A percentile compares a stretch with the other conserved stretches of the same genome.
Conservation (phyloP, 2,329 filamentous ascomycete species). For the Lasiodiplodia sp. region DNA sequence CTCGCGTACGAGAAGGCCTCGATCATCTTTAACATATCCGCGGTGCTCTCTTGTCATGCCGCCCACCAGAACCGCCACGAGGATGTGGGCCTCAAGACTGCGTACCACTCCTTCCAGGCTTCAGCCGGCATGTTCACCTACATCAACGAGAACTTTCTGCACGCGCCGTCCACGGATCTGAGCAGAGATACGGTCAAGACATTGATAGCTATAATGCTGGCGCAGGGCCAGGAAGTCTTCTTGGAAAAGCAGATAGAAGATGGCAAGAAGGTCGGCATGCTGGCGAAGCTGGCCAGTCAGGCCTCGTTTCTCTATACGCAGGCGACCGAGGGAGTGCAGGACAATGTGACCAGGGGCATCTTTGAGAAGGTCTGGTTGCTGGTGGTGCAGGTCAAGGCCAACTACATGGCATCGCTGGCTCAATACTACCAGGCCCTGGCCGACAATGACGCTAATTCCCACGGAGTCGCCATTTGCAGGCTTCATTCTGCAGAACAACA, state of each 20-base stretch:
- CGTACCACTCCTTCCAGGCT: slow-evolving; percentile 97
- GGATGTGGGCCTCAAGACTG: slow-evolving; percentile 91
- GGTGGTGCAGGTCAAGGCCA: slow-evolving; percentile 85
- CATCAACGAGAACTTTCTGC: slow-evolving; percentile 99
- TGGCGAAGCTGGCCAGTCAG: slow-evolving; percentile 93
- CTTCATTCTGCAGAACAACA: slow-evolving; percentile 81
- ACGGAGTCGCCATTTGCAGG: slow-evolving; percentile 84
- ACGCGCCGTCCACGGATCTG: slow-evolving; percentile 94
- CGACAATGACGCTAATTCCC: slow-evolving; percentile 86
- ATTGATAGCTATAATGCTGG: slow-evolving; percentile 89
- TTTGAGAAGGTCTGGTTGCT: slow-evolving; percentile 95
- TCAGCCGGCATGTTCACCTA: slow-evolving; percentile 99
- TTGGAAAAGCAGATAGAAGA: slow-evolving; percentile 94
- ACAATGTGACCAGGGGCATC: slow-evolving; percentile 87
- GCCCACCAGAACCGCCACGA: slow-evolving; percentile 91
- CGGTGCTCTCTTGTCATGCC: slow-evolving; percentile 94
- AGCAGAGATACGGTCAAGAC: slow-evolving; percentile 96
- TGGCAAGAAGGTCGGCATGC: slow-evolving; percentile 86
- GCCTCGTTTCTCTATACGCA: slow-evolving; percentile 87
- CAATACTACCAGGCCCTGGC: slow-evolving; percentile 94
- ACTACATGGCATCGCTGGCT: slow-evolving; percentile 82
- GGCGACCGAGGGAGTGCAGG: slow-evolving; percentile 86
- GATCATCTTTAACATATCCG: slow-evolving; percentile 99
- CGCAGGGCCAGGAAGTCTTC: slow-evolving; percentile 96
- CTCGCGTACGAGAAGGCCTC: slow-evolving; percentile 98